Evolutionary conservation across 768 basidiomycete genomes (phyloP), one percentile per base, ranked within the genome.

Genomic region (Kwoniella europaea): DNA sequence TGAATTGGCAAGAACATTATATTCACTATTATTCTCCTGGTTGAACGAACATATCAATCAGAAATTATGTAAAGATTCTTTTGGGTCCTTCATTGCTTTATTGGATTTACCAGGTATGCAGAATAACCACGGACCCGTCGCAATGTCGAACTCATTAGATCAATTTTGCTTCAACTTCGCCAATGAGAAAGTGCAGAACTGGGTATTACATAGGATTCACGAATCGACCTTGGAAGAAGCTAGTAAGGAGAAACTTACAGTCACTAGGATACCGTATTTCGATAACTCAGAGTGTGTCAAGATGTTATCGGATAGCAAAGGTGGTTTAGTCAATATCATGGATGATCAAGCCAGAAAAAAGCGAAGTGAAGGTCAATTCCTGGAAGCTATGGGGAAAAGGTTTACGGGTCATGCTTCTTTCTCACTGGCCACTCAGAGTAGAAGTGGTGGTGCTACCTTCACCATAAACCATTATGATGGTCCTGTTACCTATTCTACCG

Each of bases 151-250:
- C 84, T 94, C 94, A 6, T 89, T 99, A 59, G 94, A 99, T 81
- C 94, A 98, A 73, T 94, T 98, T 83, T 92, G 92, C 83, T 88
- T 98, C 86, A 99, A 98, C 85, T 95, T 93, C 76, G 94, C 95
- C 69, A 94, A 94, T 77, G 97, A 99, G 82, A 90, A 92, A 1
- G 83, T 98, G 18, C 93, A 95, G 63, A 86, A 89, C 74, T 97
- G 91, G 86, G 86, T 91, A 10, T 90, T 94, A 81, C 89, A 89
- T 65, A 86, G 87, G 10, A 85, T 95, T 1, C 95, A 94, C 82
- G 93, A 94, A 82, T 86, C 86, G 9, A 90, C 93, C 72, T 88
- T 91, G 18, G 89, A 88, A 67, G 94, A 98, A 83, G 95, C 95
- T 84, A 88, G 87, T 70, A 86, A 88, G 35, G 94, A 98, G 81